Evolutionary conservation across 345 rosid genomes (phyloP), one percentile per base, ranked within the genome.

Genomic region (Limnanthes douglasii): DNA sequence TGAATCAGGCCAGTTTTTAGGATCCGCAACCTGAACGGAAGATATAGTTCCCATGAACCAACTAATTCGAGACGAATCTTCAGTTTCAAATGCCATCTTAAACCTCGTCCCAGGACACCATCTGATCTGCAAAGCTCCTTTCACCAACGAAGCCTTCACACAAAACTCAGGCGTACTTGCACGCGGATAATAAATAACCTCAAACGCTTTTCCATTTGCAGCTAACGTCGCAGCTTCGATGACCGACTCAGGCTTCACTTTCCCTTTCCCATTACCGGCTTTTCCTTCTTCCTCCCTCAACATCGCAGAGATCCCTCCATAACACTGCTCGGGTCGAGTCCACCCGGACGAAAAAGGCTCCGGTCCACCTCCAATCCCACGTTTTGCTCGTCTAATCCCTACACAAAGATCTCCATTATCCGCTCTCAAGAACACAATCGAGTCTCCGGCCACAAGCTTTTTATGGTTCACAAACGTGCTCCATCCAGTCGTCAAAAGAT

Each of bases 41-140:
- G 94, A 77, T 27, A 84, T 56, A 5, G 86, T 90, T n/a, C 98
- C 98, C 92, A 77, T 68, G 33, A 84, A 90, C 94, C 98, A 90
- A 51, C 94, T 90, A 53, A 84, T 77, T 50, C 98, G 53, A 0
- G 94, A 84, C 4, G 86, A 84, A 36, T 90, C 97, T 54, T 88
- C 93, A 0, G 95, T 83, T 49, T 88, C 95, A 19, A 88, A 88
- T 33, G 97, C 64, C 98, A 90, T 90, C 70, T 90, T 90, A 56
- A 90, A 90, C 66, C 95, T 72, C 82, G 84, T 84, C 9, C 98
- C 95, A 6, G 72, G 53, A 48, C 72, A 70, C 98, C 98, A 90
- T 40, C 64, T 74, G 21, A 69, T 61, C 57, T 69, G 69, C 82
- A 77, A 72, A 12, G 94, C 94, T 5, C 70, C 50, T 63, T 51